Base-by-base conservation (phyloP, 163 green algal genomes). In the Smithsoniella earleae region DNA sequence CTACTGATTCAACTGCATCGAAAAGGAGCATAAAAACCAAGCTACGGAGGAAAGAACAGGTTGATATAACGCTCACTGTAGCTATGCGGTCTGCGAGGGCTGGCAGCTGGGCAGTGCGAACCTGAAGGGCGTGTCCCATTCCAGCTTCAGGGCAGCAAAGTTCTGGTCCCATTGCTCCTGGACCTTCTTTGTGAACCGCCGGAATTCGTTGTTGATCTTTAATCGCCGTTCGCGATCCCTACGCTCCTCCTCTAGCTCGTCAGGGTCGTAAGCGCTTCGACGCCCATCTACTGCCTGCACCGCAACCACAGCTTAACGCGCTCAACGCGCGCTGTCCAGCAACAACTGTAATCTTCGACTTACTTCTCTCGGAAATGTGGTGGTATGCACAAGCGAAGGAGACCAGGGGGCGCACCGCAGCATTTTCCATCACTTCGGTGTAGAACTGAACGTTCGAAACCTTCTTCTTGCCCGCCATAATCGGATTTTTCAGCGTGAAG, bases 391-490 rank as follows among this genome's bases (percentile, higher is more conserved):
- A 52, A 4, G 30, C 66, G 18, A 46, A 20, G 66, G 8, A 40
- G 38, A 27, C 46, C 3, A 25, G 30, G 62, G 33, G 13, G 33
- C 44, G 45, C 65, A 64, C 66, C 2, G 36, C 13, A 34, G 13
- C n/a, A 46, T 22, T 62, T 2, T 62, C 66, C 74, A 77, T 18
- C 46, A 86, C 85, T 78, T 98, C 92, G 1, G 85, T 82, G 84
- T 96, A 99, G 76, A 98, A 95, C 81, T 99, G 94, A 58, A 98
- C 89, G 77, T 99, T 92, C 74, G 88, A 83, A 30, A 89, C 95
- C 87, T 98, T 99, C 84, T 98, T 98, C 86, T 97, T 99, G 76
- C 89, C 91, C 8, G 97, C 85, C 94, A 99, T 99, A 83, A 99
- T 99, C 58, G 92, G 91, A 81, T 99, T 88, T 77, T 89, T 76